phyloP scores from a whole-genome alignment of 2,329 filamentous ascomycete genomes.

The Periconia macrospinosa region DNA sequence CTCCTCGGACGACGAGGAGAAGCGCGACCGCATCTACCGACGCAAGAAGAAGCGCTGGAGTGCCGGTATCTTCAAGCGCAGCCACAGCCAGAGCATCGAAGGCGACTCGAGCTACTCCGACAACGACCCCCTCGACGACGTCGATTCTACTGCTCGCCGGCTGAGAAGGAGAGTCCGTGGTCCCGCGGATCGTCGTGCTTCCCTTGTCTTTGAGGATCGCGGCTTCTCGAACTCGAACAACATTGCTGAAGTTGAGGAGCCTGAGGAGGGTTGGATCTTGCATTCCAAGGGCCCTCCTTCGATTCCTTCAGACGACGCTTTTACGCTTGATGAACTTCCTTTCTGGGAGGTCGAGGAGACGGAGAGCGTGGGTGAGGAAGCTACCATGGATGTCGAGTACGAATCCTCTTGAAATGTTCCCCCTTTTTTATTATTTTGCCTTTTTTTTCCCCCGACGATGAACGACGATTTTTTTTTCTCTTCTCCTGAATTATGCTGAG shows the following conservation, averaged over 20 bases:
- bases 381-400: constrained; percentile 29
- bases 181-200: constrained; percentile 39
- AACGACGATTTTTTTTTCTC: too few species aligned
- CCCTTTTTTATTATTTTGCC: too few species aligned
- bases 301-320: constrained; percentile 42
- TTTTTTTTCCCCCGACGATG: neutral
- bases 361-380: constrained; percentile 18
- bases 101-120: constrained; percentile 48
- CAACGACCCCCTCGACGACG: constrained; percentile 45
- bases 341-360: constrained; percentile 36
- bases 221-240: constrained; percentile 41
- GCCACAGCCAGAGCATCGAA: constrained; percentile 49
- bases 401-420: constrained; percentile 14
- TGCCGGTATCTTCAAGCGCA: constrained; percentile 48
- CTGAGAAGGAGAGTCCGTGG: constrained; percentile 47
- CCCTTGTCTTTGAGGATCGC: constrained; percentile 43
- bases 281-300: constrained; percentile 39
- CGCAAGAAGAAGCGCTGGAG: constrained; percentile 48
- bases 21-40: constrained; percentile 30
- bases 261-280: constrained; percentile 32
- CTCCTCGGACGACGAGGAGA: constrained; percentile 39
- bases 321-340: constrained; percentile 41
- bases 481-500: too few species aligned
- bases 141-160: constrained; percentile 43
- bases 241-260: constrained; percentile 43